These are phyloP conservation scores for Oxyria digyna DNA, from an alignment of 148 eudicot species.

Conservation along the genomic window DNA sequence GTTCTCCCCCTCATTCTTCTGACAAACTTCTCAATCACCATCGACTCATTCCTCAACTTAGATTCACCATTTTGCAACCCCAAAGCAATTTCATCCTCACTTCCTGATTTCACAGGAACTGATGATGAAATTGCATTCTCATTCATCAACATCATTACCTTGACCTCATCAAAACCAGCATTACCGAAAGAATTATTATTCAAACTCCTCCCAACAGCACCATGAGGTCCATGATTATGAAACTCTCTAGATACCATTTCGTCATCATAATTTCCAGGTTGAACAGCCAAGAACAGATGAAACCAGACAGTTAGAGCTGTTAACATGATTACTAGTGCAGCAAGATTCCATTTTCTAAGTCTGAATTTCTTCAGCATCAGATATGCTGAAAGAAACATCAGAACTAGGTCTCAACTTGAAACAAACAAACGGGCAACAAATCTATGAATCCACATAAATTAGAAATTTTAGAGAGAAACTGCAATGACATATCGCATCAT, in stretches of 20 bases:
- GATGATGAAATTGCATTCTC: too few relatives aligned
- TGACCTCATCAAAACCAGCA: background rate
- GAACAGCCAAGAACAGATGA: slow-evolving; percentile 23
- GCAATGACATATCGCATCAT: background rate
- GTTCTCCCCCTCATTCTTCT: slow-evolving; percentile 25
- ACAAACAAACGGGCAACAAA: background rate
- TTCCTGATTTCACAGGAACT: background rate
- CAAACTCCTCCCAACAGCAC: background rate
- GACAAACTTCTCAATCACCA: slow-evolving; percentile 15
- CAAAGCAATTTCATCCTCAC: background rate
- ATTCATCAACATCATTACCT: background rate
- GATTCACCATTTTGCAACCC: slow-evolving; percentile 8
- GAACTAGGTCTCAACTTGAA: background rate
- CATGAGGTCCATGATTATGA: background rate
- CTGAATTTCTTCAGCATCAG: background rate
- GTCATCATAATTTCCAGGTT: slow-evolving; percentile 11
- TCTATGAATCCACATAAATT: background rate
- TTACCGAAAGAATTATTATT: background rate
- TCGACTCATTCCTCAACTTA: slow-evolving; percentile 15
- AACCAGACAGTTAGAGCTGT: slow-evolving; percentile 18
- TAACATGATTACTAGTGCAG: slow-evolving; percentile 20
- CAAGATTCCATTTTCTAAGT: slow-evolving; percentile 11
- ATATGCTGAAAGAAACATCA: background rate
- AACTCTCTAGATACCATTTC: background rate
- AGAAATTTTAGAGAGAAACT: background rate